phyloP scores from a whole-genome alignment of 345 rosid genomes.

The Pugionium cornutum region DNA sequence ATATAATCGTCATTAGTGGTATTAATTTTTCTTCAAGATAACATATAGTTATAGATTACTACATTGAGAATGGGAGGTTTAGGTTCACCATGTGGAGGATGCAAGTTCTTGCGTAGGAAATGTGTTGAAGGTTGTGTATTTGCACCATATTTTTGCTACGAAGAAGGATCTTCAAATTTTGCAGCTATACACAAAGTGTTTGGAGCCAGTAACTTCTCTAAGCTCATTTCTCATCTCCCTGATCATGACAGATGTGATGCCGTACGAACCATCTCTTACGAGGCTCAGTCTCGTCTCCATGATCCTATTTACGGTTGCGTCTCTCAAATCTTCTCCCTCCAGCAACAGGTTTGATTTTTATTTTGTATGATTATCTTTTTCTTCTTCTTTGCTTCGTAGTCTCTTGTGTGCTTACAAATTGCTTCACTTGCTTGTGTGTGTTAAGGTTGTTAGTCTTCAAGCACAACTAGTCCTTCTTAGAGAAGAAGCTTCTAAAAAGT shows the following conservation, averaged over 20 bases:
- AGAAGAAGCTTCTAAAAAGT: constrained; percentile 67
- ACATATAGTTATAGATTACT: neutral
- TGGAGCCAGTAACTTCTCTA: constrained; percentile 96
- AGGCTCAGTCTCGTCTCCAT: constrained; percentile 94
- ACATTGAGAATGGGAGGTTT: constrained; percentile 51
- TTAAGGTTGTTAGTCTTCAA: constrained; percentile 81
- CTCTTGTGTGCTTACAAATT: constrained; percentile 20
- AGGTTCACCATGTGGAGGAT: constrained; percentile 94
- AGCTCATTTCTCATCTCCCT: constrained; percentile 79
- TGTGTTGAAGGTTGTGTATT: constrained; percentile 90
- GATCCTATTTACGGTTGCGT: constrained; percentile 97
- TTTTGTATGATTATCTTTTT: no score
- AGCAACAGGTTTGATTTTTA: constrained; percentile 64
- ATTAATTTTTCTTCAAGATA: constrained; percentile 11
- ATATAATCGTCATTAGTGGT: constrained; percentile 25
- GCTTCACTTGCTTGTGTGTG: constrained; percentile 17
- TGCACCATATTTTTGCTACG: constrained; percentile 95
- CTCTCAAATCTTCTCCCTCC: constrained; percentile 93
- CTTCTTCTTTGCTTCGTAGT: constrained; percentile 27
- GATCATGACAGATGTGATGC: constrained; percentile 74
- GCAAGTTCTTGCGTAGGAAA: constrained; percentile 96
- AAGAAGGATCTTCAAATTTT: constrained; percentile 84
- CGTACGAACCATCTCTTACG: constrained; percentile 83
- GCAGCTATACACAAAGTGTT: constrained; percentile 93
- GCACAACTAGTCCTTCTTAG: constrained; percentile 74